Percentiles rank a stretch among this genome's conserved stretches.
phyloP scores from a whole-genome alignment of 1,284 basidiomycete species.

The Bothia castanella region DNA sequence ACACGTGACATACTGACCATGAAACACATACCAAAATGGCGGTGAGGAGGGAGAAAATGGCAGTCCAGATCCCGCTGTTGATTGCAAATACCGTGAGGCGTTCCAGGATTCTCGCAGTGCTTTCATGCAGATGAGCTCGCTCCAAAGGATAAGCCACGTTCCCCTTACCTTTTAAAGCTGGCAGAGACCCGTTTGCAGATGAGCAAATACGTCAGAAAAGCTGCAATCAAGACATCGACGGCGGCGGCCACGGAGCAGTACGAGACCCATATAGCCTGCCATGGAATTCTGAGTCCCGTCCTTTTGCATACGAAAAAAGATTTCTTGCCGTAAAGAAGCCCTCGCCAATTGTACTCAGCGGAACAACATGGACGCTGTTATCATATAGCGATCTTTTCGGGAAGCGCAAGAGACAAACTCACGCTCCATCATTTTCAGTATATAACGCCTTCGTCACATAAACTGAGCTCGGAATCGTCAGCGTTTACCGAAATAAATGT shows the following conservation, averaged over 20 bases:
- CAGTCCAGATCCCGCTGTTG: constrained; percentile 10
- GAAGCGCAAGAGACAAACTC: not conserved
- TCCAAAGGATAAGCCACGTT: not conserved
- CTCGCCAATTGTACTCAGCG: not conserved
- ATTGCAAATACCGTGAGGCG: constrained; percentile 7
- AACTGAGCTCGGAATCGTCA: not conserved
- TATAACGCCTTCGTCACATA: constrained; percentile 2
- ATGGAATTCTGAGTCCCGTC: not conserved
- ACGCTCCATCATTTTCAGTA: not conserved
- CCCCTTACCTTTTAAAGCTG: not conserved
- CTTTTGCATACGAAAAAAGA: not conserved
- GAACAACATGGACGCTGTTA: not conserved
- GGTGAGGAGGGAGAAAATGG: constrained; percentile 1
- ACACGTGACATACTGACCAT: too few species aligned
- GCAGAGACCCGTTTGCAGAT: not conserved
- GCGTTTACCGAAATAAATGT: not conserved
- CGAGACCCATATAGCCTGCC: not conserved
- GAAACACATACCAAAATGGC: constrained; percentile 8
- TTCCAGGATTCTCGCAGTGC: not conserved
- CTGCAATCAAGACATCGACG: not conserved
- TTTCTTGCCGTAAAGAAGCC: constrained; percentile 1
- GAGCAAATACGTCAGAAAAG: not conserved
- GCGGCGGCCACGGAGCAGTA: not conserved
- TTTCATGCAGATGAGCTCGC: not conserved
- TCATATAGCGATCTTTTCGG: not conserved